Evolutionary conservation across 129 eudicot species (phyloP).

Genomic region (Saussurea involucrata): DNA sequence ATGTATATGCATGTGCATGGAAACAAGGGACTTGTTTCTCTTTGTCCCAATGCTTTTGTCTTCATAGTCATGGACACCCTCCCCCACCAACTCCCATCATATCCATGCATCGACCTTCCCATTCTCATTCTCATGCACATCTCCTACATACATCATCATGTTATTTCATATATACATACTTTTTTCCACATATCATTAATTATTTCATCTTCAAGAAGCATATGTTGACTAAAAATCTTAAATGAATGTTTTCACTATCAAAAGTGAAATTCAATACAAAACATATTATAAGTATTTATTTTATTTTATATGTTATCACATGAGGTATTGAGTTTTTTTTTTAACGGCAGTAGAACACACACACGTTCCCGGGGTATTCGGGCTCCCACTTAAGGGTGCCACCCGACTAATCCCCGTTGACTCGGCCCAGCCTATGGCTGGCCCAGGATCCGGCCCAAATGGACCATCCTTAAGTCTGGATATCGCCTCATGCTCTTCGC

Average conservation of each 20-base stretch:
- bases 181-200: not conserved
- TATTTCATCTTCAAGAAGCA: not conserved
- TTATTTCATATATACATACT: not conserved
- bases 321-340: too few species aligned
- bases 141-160: slow-evolving; percentile 15
- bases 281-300: too few species aligned
- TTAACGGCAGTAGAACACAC: too few species aligned
- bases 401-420: too few species aligned
- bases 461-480: too few species aligned
- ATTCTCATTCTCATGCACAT: slow-evolving; percentile 29
- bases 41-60: slow-evolving; percentile 40
- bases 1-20: slow-evolving; percentile 33
- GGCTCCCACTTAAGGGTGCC: too few species aligned
- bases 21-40: slow-evolving; percentile 19
- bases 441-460: too few species aligned
- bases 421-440: too few species aligned
- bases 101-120: slow-evolving; percentile 29
- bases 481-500: too few species aligned
- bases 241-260: not conserved
- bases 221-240: not conserved
- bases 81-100: slow-evolving; percentile 24
- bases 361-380: too few species aligned
- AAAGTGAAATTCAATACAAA: not conserved
- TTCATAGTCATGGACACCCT: slow-evolving; percentile 24
- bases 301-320: too few species aligned